Conservation (phyloP, 345 rosid species). For the Leavenworthia alabamica region DNA sequence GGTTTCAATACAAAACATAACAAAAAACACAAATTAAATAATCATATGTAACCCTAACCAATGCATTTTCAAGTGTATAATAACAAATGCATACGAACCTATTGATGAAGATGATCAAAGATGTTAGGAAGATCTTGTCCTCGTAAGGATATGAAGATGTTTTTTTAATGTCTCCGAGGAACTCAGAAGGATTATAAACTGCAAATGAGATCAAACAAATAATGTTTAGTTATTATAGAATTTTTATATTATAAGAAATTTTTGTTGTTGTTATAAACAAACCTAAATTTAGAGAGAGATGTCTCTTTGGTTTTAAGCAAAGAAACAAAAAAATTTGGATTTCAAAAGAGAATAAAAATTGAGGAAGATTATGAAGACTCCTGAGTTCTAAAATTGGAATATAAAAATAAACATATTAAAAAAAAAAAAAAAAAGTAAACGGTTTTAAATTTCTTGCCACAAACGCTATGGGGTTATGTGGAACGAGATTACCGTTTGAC, state of each 20-base stretch:
- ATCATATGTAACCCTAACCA: background rate
- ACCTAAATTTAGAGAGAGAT: constrained; percentile 27
- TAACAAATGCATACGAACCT: constrained; percentile 14
- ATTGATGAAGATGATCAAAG: constrained; percentile 23
- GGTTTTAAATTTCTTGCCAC: constrained; percentile 40
- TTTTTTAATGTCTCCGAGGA: background rate
- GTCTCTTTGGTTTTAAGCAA: constrained; percentile 24
- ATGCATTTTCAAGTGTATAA: background rate
- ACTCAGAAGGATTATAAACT: constrained; percentile 24
- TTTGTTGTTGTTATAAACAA: background rate
- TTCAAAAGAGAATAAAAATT: no score
- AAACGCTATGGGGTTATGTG: constrained; percentile 37
- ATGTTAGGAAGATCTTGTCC: constrained; percentile 24
- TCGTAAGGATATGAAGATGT: background rate
- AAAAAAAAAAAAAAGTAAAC: background rate
- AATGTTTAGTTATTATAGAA: no score
- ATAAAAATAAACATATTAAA: background rate
- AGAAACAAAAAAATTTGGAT: no score
- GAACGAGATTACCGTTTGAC: constrained; percentile 30
- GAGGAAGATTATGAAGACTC: constrained; percentile 12
- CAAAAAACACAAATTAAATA: no score
- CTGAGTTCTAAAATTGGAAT: constrained; percentile 25
- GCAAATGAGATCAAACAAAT: constrained; percentile 18
- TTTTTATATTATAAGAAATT: no score
- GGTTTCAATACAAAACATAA: background rate